Base-by-base conservation (phyloP, 768 basidiomycete genomes). In the Symmetrospora coprosmae region DNA sequence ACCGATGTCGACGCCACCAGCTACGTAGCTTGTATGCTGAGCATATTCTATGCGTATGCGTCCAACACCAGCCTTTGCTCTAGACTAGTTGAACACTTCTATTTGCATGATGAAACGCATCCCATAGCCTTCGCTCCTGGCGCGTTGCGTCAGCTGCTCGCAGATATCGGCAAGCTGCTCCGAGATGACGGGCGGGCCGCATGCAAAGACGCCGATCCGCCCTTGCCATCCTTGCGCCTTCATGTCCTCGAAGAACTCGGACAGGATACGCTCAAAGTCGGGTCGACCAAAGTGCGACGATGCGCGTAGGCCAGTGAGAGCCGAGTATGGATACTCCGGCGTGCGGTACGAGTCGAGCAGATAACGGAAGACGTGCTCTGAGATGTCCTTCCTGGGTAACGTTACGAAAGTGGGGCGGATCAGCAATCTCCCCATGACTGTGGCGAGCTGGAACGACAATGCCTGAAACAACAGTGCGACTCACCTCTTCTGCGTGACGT, bases 321-420 rank as follows among this genome's bases (percentile, higher is more conserved):
- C 55, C 4, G 55, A 58, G 31, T 45, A 58, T n/a, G 55, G 55
- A 25, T 30, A 47, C 21, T 58, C 55, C 8, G 13, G 13, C 23
- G 55, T 58, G 19, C 55, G 38, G 33, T 58, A 58, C 11, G 39
- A 40, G 31, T 58, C 41, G 7, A 58, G 55, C 4, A 58, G 43
- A 21, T 58, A 58, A 30, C 55, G 38, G 43, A 58, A 58, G 30
- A 58, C 41, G 55, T 58, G 55, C 17, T 39, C 46, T 11, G 55
- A 58, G 17, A 58, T 25, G 16, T 47, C 30, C 41, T 58, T 58
- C 9, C 40, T n/a, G n/a, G n/a, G n/a, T n/a, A n/a, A n/a, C n/a
- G n/a, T n/a, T n/a, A n/a, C n/a, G n/a, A n/a, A n/a, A n/a, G n/a
- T n/a, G n/a, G n/a, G n/a, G n/a, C n/a, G n/a, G n/a, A n/a, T n/a